phyloP scores from a whole-genome alignment of 106 monocot genomes.

The Cymbidium sinense region DNA sequence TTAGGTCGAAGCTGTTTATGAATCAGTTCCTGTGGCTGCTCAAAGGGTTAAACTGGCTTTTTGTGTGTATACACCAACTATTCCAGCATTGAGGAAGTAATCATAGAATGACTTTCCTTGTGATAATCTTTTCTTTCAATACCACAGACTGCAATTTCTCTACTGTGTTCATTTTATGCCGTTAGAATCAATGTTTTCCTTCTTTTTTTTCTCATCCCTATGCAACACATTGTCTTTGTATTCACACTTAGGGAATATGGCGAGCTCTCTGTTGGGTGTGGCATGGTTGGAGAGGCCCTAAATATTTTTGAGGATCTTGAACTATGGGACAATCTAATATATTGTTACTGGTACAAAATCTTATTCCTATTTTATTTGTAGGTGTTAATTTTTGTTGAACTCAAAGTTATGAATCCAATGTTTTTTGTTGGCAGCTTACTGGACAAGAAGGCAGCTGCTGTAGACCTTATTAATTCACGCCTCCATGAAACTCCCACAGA shows the following conservation, averaged over 20 bases:
- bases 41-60: conserved; percentile 50
- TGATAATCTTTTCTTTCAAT: background rate
- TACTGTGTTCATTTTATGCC: background rate
- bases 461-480: conserved; percentile 75
- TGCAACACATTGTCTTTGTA: background rate
- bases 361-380: background rate
- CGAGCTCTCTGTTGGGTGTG: conserved; percentile 64
- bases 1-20: conserved; percentile 56
- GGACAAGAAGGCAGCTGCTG: conserved; percentile 82
- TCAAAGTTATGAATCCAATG: background rate
- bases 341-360: conserved; percentile 72
- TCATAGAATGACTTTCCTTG: background rate
- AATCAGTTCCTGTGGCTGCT: conserved; percentile 33
- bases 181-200: background rate
- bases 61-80: conserved; percentile 68
- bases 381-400: background rate
- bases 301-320: conserved; percentile 93
- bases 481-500: conserved; percentile 59
- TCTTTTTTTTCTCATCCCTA: background rate
- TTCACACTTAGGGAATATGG: conserved; percentile 68
- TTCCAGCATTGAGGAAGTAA: conserved; percentile 85
- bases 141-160: background rate
- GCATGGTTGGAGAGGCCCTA: conserved; percentile 79
- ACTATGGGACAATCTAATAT: conserved; percentile 89
- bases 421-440: conserved; percentile 46